A percentile compares a stretch with the other conserved stretches of the same genome.
phyloP scores from a whole-genome alignment of 306 rosid genomes.

The Rosa chinensis region DNA sequence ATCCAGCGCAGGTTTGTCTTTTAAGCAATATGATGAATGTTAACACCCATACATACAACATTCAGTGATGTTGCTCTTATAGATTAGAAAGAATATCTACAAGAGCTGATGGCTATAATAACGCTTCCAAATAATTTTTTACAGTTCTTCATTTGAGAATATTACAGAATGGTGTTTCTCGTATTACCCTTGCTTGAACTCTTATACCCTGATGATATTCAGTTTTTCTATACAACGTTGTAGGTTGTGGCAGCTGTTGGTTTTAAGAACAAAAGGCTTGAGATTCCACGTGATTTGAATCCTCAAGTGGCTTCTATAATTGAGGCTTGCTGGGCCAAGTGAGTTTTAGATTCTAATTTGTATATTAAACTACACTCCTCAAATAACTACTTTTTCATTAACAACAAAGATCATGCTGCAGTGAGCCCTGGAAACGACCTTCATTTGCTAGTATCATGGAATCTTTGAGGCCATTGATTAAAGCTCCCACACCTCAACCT shows the following conservation, averaged over 20 bases:
- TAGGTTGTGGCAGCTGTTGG: constrained; percentile 99
- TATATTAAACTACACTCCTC: background rate
- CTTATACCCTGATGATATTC: constrained; percentile 19
- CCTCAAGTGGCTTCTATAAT: constrained; percentile 77
- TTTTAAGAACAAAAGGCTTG: constrained; percentile 80
- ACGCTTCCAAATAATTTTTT: background rate
- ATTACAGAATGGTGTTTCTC: background rate
- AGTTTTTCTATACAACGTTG: constrained; percentile 14
- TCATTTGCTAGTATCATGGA: constrained; percentile 88
- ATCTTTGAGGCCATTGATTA: constrained; percentile 74
- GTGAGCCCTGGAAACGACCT: constrained; percentile 97
- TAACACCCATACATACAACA: constrained; percentile 2
- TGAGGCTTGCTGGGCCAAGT: constrained; percentile 98
- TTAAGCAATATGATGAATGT: constrained; percentile 13
- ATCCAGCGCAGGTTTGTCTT: constrained; percentile 86
- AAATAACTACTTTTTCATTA: constrained; percentile 4
- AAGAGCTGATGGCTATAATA: constrained; percentile 3
- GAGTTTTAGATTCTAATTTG: constrained; percentile 35
- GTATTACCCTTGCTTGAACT: constrained; percentile 5
- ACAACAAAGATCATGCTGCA: constrained; percentile 44
- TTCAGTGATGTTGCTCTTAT: constrained; percentile 3
- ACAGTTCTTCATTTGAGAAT: background rate
- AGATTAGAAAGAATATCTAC: background rate
- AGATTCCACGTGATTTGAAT: constrained; percentile 81
- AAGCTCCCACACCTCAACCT: constrained; percentile 67